phyloP scores from a whole-genome alignment of 2,329 filamentous ascomycete genomes.

The Colletotrichum shisoi region DNA sequence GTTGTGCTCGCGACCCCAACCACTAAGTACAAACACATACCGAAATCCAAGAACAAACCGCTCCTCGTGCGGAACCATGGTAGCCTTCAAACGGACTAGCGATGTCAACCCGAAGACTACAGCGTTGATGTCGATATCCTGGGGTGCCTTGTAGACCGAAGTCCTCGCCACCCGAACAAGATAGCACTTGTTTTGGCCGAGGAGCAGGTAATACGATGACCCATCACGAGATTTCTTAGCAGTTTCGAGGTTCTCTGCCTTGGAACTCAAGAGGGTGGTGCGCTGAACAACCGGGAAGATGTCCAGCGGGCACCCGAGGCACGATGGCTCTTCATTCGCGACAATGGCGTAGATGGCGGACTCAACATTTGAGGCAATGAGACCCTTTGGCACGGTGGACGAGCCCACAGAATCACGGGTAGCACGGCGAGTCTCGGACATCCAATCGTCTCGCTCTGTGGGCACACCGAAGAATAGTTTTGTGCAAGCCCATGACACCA shows the following conservation, averaged over 20 bases:
- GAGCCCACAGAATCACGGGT: constrained; percentile 51
- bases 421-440: constrained; percentile 57
- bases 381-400: constrained; percentile 46
- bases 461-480: constrained; percentile 60
- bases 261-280: constrained; percentile 52
- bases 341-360: constrained; percentile 57
- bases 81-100: constrained; percentile 60
- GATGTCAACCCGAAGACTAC: constrained; percentile 62
- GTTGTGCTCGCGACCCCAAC: constrained; percentile 41
- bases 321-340: constrained; percentile 54
- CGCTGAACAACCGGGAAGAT: constrained; percentile 64
- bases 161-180: constrained; percentile 60
- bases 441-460: constrained; percentile 59
- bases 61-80: constrained; percentile 62
- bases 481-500: constrained; percentile 56
- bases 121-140: constrained; percentile 60
- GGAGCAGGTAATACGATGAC: constrained; percentile 63
- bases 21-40: constrained; percentile 46
- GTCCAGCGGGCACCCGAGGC: constrained; percentile 44
- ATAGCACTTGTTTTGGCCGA: constrained; percentile 63
- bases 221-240: constrained; percentile 58
- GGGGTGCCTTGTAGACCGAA: constrained; percentile 52
- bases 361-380: constrained; percentile 58
- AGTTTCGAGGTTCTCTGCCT: constrained; percentile 53
- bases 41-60: constrained; percentile 64